Base-by-base conservation (phyloP, 768 basidiomycete species). In the Termitomyces sp. region DNA sequence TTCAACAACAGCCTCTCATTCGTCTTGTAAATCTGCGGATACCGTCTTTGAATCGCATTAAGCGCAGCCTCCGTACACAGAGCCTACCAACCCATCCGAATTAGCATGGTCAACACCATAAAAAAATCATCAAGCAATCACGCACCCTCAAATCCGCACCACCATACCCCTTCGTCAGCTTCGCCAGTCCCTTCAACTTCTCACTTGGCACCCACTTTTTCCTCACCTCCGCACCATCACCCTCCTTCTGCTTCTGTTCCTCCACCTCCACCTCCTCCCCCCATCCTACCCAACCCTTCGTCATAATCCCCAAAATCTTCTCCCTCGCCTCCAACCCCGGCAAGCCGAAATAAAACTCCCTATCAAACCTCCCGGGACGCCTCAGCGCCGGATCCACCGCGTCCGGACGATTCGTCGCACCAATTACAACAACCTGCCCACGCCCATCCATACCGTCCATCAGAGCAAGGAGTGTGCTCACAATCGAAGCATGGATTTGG, bases 371-470 rank as follows among this genome's bases (percentile, higher is more conserved):
- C 17, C 97, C 97, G 0, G 96, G 97, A 25, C 97, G 78, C 30
- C 97, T 79, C 49, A 99, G 72, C 1, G 97, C 97, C 19, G 97
- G 94, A 70, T 99, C 97, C 55, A 99, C 87, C n/a, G 94, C 91
- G 70, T 99, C 97, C 0, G 96, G 96, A 58, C 97, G 72, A 68
- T 99, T 99, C 3, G 97, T 99, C 2, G 97, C 97, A 28, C 97
- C 97, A 63, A 98, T 98, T 30, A 99, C 93, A 27, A 98, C 83
- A 17, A 99, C 96, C 70, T 98, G 94, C 1, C 94, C 95, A 52
- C 97, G 83, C 1, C 95, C 95, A 60, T 99, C 97, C 96, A 98
- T 98, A 43, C 96, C 97, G 69, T 98, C 97, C 97, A 98, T 98
- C 43, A 98, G 79, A 2, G 97, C 96, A 2, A 99, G 78, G 9